phyloP scores from a whole-genome alignment of 108 stramenopile species.

The Fistulifera pelliculosa region DNA sequence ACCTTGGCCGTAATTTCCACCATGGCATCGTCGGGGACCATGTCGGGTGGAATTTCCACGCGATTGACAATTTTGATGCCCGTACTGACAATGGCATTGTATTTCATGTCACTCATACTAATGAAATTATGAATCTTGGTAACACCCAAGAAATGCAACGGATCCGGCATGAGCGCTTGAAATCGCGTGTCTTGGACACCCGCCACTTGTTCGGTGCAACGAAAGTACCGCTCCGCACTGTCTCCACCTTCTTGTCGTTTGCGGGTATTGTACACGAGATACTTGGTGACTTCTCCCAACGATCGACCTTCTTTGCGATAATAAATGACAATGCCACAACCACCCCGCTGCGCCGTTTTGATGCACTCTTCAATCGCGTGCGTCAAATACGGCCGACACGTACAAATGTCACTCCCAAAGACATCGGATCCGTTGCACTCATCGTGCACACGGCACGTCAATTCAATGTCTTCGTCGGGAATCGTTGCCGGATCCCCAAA shows the following conservation, averaged over 20 bases:
- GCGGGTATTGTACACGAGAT: conserved; percentile 98
- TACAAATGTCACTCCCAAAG: conserved; percentile 97
- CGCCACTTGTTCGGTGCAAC: conserved; percentile 94
- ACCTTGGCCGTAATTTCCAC: conserved; percentile 99
- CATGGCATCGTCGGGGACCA: conserved; percentile 96
- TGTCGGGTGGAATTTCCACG: conserved; percentile 94
- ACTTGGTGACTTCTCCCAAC: conserved; percentile 97
- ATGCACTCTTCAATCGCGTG: conserved; percentile 99
- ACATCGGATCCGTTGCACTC: conserved; percentile 99
- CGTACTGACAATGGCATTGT: conserved; percentile 93
- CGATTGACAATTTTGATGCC: conserved; percentile 98
- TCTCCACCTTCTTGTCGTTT: conserved; percentile 96
- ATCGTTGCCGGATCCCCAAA: conserved; percentile 97
- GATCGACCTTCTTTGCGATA: conserved; percentile 96
- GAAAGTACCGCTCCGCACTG: conserved; percentile 93
- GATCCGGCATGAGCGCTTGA: conserved; percentile 98
- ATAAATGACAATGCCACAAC: conserved; percentile 94
- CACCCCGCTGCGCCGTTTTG: conserved; percentile 89
- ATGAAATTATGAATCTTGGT: conserved; percentile 97
- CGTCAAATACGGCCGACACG: conserved; percentile 96
- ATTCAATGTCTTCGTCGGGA: conserved; percentile 93
- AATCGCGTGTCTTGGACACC: conserved; percentile 95
- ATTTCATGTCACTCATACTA: conserved; percentile 99
- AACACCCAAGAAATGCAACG: conserved; percentile 91
- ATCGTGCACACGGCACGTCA: conserved; percentile 97